Evolutionary conservation across 108 stramenopile species (phyloP), one percentile per base, ranked within the genome.

Genomic region (Fragilaria crotonensis): DNA sequence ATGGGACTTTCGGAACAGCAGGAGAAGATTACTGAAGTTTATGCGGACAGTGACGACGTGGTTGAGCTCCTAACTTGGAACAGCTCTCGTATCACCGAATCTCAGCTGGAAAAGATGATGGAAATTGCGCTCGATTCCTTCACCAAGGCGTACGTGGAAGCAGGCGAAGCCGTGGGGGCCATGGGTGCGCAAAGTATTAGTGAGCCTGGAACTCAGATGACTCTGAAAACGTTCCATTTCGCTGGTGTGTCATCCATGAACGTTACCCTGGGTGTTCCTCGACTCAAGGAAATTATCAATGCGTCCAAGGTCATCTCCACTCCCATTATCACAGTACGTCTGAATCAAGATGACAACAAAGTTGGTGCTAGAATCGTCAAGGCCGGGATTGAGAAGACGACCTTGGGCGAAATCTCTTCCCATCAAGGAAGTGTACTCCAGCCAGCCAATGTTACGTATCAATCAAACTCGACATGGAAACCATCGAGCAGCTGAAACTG

Each of bases 171-270:
- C 2, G 93, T 98, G 17, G 98, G 98, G 4, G 97, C 98, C 2
- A 93, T 96, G 45, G 98, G 95, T 36, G 98, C 98, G 29, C 97
- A 98, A 60, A 90, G 85, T 61, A 93, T 98, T 58, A 83, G 86
- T 57, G 98, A 99, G 73, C 98, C 98, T 20, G 98, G 96, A 23
- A 99, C 98, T 18, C 96, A 97, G 58, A 96, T 96, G 95, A 96
- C 95, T n/a, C 73, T 96, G 27, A 96, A 90, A 68, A 98, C 97
- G 2, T 98, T 99, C 54, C 98, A 99, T 65, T 99, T 99, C 62
- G 96, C 95, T 27, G 98, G 98, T 23, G 97, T 99, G n/a, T 97
- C 97, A 48, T 89, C 87, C 23, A 99, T 99, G 98, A 97, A 99
- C 75, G 98, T 99, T 0, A 99, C 98, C 1, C 87, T 99, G 23